Evolutionary conservation across 2,329 filamentous ascomycete genomes (phyloP).

Genomic region (Hypoxylon sp.): DNA sequence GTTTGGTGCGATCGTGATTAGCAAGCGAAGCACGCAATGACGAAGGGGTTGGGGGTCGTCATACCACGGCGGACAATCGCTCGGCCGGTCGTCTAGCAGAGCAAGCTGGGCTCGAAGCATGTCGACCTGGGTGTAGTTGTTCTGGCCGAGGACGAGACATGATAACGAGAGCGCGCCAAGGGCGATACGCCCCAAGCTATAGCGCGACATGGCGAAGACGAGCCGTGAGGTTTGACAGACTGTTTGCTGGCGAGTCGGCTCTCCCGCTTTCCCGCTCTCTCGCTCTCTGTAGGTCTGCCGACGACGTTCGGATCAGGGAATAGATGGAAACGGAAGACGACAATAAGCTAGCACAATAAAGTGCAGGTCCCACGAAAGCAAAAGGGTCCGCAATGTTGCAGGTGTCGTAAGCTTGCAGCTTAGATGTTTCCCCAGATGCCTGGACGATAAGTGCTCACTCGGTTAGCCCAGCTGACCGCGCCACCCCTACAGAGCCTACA

Average conservation of each 20-base stretch:
- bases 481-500: constrained; percentile 29
- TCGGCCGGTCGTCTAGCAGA: constrained; percentile 75
- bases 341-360: constrained; percentile 31
- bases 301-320: constrained; percentile 12
- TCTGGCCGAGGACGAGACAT: constrained; percentile 47
- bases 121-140: constrained; percentile 67
- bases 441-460: constrained; percentile 5
- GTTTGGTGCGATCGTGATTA: constrained; percentile 41
- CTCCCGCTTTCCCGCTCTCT: too few species aligned
- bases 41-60: constrained; percentile 37
- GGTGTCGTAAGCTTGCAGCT: background rate
- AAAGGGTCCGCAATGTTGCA: constrained; percentile 12
- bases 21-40: constrained; percentile 49
- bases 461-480: constrained; percentile 32
- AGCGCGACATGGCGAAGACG: constrained; percentile 39
- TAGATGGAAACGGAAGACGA: constrained; percentile 12
- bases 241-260: constrained; percentile 2
- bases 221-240: constrained; percentile 8
- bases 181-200: constrained; percentile 34
- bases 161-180: constrained; percentile 41
- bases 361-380: constrained; percentile 19
- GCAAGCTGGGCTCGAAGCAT: constrained; percentile 72
- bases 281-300: too few species aligned
- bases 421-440: background rate
- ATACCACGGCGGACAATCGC: constrained; percentile 80